A percentile compares a stretch with the other conserved stretches of the same genome.
phyloP scores from a whole-genome alignment of 768 basidiomycete species.

The Russula ochroleuca region DNA sequence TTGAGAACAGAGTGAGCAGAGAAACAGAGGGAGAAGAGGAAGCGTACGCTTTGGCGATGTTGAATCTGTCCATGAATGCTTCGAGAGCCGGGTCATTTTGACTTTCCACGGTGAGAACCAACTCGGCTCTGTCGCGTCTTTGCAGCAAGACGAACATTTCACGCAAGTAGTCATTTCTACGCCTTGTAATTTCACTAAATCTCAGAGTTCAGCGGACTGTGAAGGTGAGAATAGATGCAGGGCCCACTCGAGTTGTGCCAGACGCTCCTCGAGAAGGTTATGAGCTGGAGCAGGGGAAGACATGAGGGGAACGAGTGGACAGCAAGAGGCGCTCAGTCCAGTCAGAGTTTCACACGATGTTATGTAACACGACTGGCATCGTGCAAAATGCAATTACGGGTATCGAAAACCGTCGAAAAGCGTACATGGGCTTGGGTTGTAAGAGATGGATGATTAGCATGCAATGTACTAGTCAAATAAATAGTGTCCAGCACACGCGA shows the following conservation, averaged over 20 bases:
- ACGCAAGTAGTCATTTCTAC: constrained; percentile 64
- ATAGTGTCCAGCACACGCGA: constrained; percentile 27
- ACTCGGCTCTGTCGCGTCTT: constrained; percentile 45
- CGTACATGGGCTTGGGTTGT: constrained; percentile 21
- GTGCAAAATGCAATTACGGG: constrained; percentile 16
- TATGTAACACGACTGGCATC: constrained; percentile 12
- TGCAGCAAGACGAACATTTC: constrained; percentile 68
- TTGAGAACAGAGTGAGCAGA: constrained; percentile 26
- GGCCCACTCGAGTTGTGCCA: constrained; percentile 27
- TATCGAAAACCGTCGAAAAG: constrained; percentile 20
- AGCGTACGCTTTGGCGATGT: constrained; percentile 49
- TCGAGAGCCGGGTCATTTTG: constrained; percentile 41
- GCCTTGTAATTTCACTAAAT: constrained; percentile 54
- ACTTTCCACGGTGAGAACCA: constrained; percentile 40
- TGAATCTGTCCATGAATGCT: constrained; percentile 53
- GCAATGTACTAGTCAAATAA: constrained; percentile 25
- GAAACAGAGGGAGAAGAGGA: constrained; percentile 6
- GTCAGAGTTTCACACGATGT: neutral
- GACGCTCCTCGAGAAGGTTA: constrained; percentile 16
- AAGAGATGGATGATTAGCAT: constrained; percentile 25
- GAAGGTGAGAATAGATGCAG: neutral
- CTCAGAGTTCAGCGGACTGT: neutral
- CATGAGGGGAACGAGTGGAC: constrained; percentile 7
- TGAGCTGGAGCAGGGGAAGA: neutral
- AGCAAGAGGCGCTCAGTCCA: neutral